Base-by-base conservation (phyloP, 1,284 basidiomycete genomes). In the Peniophora sp. region DNA sequence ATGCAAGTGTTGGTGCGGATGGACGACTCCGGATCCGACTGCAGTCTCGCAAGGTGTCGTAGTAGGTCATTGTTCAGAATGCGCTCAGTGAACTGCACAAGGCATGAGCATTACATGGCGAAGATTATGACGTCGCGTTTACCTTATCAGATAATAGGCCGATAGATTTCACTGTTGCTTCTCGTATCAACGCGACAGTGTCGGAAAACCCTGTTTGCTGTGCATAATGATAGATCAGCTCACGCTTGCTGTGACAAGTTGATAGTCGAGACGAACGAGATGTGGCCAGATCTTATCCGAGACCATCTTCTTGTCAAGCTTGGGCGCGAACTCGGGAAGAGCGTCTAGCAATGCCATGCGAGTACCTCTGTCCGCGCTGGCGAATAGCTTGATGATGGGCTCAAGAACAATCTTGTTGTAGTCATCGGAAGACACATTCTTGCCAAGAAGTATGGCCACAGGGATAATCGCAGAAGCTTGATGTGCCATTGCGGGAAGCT, bases 1-100 rank as follows among this genome's bases (percentile, higher is more conserved):
- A 99, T 97, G 62, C 94, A 98, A 0, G 96, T 97, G 64, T 99
- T 99, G 12, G 96, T 99, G 41, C 97, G 83, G 60, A 99, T 97
- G 1, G 93, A 95, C 0, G 95, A 81, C 68, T 98, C 96, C 0
- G 85, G 73, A 63, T 99, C 96, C 17, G 80, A 83, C 71, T 99
- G 97, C 68, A 92, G 89, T 60, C 92, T 92, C 1, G 96, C 96
- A 17, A 99, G 81, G 55, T 91, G 80, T 3, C 95, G 87, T 1
- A 99, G 79, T 24, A 99, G 81, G 54, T 99, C 97, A 59, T 99
- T 99, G 71, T 99, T 99, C 43, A 99, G 77, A 41, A 97, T 85
- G 1, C 96, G 85, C 57, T 97, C 93, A 47, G 76, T 90, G 45
- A 97, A 74, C 90, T 94, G 54, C 49, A 17, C 3, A 18, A 32